Evolutionary conservation across 2,329 filamentous ascomycete species (phyloP), one percentile per base, ranked within the genome.

Genomic region (Apiospora arundinis): DNA sequence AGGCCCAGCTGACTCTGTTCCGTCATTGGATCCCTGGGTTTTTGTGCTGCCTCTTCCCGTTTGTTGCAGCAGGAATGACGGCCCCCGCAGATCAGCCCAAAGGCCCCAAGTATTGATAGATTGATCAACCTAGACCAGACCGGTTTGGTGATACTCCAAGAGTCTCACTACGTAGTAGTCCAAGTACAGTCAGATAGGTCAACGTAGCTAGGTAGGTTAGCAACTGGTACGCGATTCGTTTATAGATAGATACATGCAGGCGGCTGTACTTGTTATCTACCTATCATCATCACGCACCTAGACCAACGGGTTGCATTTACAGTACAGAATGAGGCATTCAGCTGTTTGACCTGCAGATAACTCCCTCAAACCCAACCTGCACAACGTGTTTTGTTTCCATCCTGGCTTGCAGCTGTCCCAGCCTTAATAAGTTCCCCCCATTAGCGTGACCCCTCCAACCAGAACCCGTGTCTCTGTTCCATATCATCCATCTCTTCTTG

Each of bases 331-430:
- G 56, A 63, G 56, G 32, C 21, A 63, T n/a, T 63, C 56, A 63
- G 56, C 56, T 63, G 56, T 40, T 32, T 63, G 40, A n/a, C 28
- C 56, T 63, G 56, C 56, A 63, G 32, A 63, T 63, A 63, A 40
- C 28, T 40, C 28, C 16, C 56, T 14, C 56, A 63, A 63, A 63
- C 56, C 56, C 56, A 63, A 23, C 56, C 32, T 40, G 56, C 56
- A 63, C 32, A 28, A 63, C 56, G 56, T 63, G 56, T 63, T 63
- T 63, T 63, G 56, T 63, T 63, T 63, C 32, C n/a, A 40, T 63
- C n/a, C 56, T 63, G 56, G 56, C 56, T 63, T 63, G 56, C 32
- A 63, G 56, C 56, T 63, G 56, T 63, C 56, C 56, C 56, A 63
- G 56, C 56, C 56, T 63, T 63, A 63, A 63, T 63, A 63, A 63